These are phyloP conservation scores for Fragaria iinumae DNA, from an alignment of 306 rosid genomes.

Conservation along the genomic window DNA sequence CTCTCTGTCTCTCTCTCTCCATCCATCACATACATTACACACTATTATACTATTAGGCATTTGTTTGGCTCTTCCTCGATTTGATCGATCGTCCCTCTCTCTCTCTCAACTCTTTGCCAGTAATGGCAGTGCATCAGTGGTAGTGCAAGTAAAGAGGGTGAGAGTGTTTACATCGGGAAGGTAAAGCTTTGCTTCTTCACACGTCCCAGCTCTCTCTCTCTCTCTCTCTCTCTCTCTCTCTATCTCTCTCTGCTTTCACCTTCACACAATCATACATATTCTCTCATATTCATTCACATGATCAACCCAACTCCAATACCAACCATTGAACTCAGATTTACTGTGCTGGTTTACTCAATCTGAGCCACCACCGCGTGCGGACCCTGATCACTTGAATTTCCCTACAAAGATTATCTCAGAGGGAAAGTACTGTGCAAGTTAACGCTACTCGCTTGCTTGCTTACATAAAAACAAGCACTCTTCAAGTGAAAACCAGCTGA, in stretches of 20 bases:
- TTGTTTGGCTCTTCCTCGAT: slow-evolving; percentile 66
- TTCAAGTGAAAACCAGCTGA: slow-evolving; percentile 3
- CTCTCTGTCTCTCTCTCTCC: slow-evolving; percentile 12
- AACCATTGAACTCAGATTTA: slow-evolving; percentile 8
- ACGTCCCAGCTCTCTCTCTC: slow-evolving; percentile 21
- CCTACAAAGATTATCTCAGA: not conserved
- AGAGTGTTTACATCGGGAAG: slow-evolving; percentile 97
- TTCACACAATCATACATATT: not conserved
- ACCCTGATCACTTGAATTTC: slow-evolving; percentile 4
- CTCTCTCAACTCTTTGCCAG: slow-evolving; percentile 55
- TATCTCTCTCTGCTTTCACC: slow-evolving; percentile 11
- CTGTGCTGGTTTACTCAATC: slow-evolving; percentile 1
- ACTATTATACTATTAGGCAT: slow-evolving; percentile 4
- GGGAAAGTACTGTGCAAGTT: not conserved
- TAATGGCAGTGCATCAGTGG: slow-evolving; percentile 68
- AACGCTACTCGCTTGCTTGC: not conserved
- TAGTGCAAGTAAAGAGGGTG: slow-evolving; percentile 63
- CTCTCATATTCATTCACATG: slow-evolving; percentile 5
- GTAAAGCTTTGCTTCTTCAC: slow-evolving; percentile 53
- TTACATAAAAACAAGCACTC: not conserved
- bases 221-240: slow-evolving; percentile 27
- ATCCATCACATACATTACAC: not conserved
- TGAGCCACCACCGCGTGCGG: not conserved
- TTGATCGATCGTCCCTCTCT: slow-evolving; percentile 52
- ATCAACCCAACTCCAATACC: slow-evolving; percentile 5